A percentile compares a stretch with the other conserved stretches of the same genome.
These are phyloP conservation scores for Eucalyptus virginea DNA, from an alignment of 345 rosid species.

Conservation along the genomic window DNA sequence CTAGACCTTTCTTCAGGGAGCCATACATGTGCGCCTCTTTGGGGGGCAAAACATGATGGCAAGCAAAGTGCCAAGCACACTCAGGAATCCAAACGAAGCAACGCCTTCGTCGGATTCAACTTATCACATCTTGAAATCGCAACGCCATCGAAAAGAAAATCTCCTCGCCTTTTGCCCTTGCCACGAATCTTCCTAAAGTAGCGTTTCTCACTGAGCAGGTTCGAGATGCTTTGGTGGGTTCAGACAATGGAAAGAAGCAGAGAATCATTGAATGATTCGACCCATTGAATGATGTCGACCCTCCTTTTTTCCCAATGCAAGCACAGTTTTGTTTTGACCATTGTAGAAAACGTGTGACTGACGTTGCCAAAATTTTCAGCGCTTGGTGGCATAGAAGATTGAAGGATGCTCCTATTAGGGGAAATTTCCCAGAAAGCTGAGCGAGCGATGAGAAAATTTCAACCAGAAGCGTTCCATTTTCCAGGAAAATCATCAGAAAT, in stretches of 20 bases:
- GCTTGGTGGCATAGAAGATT: background rate
- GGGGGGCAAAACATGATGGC: background rate
- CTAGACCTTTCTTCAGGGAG: background rate
- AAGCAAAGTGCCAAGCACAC: background rate
- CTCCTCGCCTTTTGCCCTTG: background rate
- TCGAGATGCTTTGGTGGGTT: background rate
- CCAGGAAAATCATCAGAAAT: background rate
- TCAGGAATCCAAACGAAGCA: background rate
- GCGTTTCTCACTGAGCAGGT: background rate
- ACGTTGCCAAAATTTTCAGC: background rate
- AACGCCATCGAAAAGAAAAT: background rate
- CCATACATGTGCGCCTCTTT: background rate
- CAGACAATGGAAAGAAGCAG: background rate
- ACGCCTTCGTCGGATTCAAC: background rate
- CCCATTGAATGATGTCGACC: background rate
- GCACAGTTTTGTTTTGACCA: background rate
- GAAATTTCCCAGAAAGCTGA: background rate
- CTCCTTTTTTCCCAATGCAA: background rate
- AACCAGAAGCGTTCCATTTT: background rate
- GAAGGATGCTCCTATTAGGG: background rate
- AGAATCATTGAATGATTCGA: background rate
- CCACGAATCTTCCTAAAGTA: background rate
- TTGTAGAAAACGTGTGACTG: background rate
- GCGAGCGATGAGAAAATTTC: background rate
- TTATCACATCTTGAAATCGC: background rate